phyloP scores from a whole-genome alignment of 2,329 filamentous ascomycete species.

The Alternaria novae-zelandiae region DNA sequence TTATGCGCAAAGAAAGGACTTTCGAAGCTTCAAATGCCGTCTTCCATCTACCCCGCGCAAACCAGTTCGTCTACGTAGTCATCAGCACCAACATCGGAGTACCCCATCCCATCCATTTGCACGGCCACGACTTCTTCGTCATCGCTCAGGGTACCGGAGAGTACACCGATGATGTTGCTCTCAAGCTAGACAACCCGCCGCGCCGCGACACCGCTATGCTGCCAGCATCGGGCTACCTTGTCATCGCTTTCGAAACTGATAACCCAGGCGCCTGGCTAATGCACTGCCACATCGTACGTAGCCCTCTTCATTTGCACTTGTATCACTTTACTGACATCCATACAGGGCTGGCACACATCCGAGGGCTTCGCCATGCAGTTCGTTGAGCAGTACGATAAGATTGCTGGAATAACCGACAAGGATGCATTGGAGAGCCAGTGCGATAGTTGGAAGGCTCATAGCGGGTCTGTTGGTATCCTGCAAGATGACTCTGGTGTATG shows the following conservation, averaged over 20 bases:
- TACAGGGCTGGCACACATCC: conserved; percentile 39
- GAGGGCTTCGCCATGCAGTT: conserved; percentile 45
- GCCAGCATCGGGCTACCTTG: conserved; percentile 39
- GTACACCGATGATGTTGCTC: conserved; percentile 15
- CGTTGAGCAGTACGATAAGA: conserved; percentile 37
- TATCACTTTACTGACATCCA: not conserved
- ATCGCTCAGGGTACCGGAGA: conserved; percentile 36
- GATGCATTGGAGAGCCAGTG: conserved; percentile 14
- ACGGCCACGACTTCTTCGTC: conserved; percentile 44
- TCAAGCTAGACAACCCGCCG: conserved; percentile 42
- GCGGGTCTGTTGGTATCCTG: conserved; percentile 16
- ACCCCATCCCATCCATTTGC: conserved; percentile 40
- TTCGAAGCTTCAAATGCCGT: conserved; percentile 41
- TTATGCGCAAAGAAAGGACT: conserved; percentile 42
- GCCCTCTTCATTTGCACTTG: not conserved
- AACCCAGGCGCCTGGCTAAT: conserved; percentile 48
- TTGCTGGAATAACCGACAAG: conserved; percentile 25
- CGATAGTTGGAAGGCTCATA: conserved; percentile 20
- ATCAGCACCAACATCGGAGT: conserved; percentile 47
- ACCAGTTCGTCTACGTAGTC: conserved; percentile 51
- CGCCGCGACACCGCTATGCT: conserved; percentile 43
- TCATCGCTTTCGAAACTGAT: conserved; percentile 45
- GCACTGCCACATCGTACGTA: conserved; percentile 45
- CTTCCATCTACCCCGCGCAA: conserved; percentile 25
- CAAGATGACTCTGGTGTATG: conserved; percentile 40